Percentiles rank a stretch among this genome's conserved stretches.
phyloP scores from a whole-genome alignment of 2,329 filamentous ascomycete species.

The Colletotrichum chlorophyti region DNA sequence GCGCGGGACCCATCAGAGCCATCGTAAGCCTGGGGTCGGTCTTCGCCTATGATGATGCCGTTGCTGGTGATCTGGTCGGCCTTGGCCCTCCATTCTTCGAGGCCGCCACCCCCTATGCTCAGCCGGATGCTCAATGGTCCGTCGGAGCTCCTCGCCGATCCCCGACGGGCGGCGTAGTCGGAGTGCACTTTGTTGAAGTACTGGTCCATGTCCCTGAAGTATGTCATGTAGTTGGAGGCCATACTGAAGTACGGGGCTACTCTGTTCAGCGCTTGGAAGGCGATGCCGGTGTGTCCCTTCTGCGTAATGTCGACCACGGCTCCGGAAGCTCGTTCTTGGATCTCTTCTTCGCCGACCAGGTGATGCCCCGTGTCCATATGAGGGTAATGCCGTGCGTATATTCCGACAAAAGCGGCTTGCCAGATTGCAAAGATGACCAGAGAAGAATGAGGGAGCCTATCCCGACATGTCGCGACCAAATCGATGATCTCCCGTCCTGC shows the following conservation, averaged over 20 bases:
- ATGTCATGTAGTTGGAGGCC: conserved; percentile 61
- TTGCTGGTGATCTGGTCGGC: conserved; percentile 49
- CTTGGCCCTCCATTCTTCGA: conserved; percentile 60
- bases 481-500: conserved; percentile 69
- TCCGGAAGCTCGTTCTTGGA: conserved; percentile 33
- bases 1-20: conserved; percentile 35
- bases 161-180: conserved; percentile 46
- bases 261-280: conserved; percentile 56
- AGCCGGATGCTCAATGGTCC: conserved; percentile 47
- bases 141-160: conserved; percentile 38
- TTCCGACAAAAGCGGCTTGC: conserved; percentile 68
- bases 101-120: conserved; percentile 54
- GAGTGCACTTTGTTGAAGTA: conserved; percentile 51
- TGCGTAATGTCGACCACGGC: conserved; percentile 38
- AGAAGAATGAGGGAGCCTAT: conserved; percentile 71
- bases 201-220: conserved; percentile 58
- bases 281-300: conserved; percentile 51
- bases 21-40: conserved; percentile 32
- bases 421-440: conserved; percentile 72
- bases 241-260: conserved; percentile 62
- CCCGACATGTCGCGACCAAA: conserved; percentile 66
- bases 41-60: conserved; percentile 45
- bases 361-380: conserved; percentile 68
- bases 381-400: conserved; percentile 72
- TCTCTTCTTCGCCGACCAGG: conserved; percentile 51